Base-by-base conservation (phyloP, 345 rosid species). In the Dipteronia sinensis region DNA sequence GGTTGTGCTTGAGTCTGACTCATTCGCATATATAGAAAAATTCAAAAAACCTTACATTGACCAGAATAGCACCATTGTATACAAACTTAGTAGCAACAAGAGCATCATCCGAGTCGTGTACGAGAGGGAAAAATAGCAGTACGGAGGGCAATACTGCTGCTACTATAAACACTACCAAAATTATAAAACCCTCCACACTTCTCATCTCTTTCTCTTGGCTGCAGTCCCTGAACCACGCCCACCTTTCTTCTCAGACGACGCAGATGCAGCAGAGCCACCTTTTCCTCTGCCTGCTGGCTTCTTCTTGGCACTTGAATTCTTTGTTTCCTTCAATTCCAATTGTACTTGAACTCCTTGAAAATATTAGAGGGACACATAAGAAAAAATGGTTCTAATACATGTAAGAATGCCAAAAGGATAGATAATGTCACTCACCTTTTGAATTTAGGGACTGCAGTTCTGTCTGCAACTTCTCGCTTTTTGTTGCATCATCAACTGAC, bases 131-230 rank as follows among this genome's bases (percentile, higher is more conserved):
- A 71, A 72, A 5, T n/a, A 10, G 76, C 46, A 40, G 20, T 73
- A 59, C 17, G 13, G 76, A 40, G 20, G 76, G 49, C 10, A 49
- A 31, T n/a, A 65, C 58, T 46, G 47, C 69, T 59, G 40, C 23
- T 46, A 10, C 15, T 74, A 62, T 62, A 62, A 40, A 64, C 69
- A 64, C 22, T 7, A 38, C 47, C 42, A 72, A 62, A 77, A 81
- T 40, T 72, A 40, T 68, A 61, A 17, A 31, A 77, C 65, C 67
- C 25, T 20, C 70, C 61, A 69, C 69, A 38, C 3, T 56, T 7
- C 34, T 84, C 76, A 92, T 83, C 96, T 87, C 89, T 89, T 95
- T 85, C 99, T 81, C 90, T 95, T 92, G 5, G 89, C 63, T 7
- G 86, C 89, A 12, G 86, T 64, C 19, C 84, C 85, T 4, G 88